Conservation (phyloP, 2,329 filamentous ascomycete genomes). For the Mycosphaerelloides madeirae region DNA sequence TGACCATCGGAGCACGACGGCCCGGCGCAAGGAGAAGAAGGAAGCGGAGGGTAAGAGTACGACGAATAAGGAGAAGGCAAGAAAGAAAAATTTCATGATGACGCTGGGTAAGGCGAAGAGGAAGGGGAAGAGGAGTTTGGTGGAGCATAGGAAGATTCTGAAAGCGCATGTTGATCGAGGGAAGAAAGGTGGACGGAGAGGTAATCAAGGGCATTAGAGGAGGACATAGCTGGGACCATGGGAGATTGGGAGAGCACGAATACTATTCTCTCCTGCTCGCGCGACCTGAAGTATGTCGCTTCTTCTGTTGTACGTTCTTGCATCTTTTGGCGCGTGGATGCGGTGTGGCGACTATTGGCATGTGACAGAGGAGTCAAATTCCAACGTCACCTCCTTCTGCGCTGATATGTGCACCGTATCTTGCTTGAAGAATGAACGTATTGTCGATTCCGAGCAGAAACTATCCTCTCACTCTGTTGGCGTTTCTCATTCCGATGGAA, state of each 20-base stretch:
- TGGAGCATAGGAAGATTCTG: slow-evolving; percentile 75
- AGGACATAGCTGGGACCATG: background rate
- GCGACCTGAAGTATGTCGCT: no score
- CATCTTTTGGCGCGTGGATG: background rate
- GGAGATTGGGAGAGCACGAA: no score
- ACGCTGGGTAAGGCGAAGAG: slow-evolving; percentile 91
- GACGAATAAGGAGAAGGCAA: slow-evolving; percentile 93
- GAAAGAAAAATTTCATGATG: slow-evolving; percentile 99
- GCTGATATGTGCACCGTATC: no score
- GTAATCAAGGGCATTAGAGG: slow-evolving; percentile 49
- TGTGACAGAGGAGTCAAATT: background rate
- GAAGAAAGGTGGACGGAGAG: slow-evolving; percentile 77
- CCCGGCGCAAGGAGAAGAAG: slow-evolving; percentile 82
- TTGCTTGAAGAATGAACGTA: no score
- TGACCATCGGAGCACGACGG: slow-evolving; percentile 81
- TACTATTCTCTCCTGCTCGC: no score
- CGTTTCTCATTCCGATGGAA: no score
- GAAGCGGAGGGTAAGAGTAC: slow-evolving; percentile 86
- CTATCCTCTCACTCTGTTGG: no score
- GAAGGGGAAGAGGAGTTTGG: slow-evolving; percentile 91
- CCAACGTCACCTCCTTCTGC: no score
- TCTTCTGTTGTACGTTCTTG: background rate
- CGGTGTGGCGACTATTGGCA: background rate
- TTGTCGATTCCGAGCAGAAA: no score
- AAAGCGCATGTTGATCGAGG: slow-evolving; percentile 75